Conservation (phyloP, 257 asterid species). For the Anisodus acutangulus region DNA sequence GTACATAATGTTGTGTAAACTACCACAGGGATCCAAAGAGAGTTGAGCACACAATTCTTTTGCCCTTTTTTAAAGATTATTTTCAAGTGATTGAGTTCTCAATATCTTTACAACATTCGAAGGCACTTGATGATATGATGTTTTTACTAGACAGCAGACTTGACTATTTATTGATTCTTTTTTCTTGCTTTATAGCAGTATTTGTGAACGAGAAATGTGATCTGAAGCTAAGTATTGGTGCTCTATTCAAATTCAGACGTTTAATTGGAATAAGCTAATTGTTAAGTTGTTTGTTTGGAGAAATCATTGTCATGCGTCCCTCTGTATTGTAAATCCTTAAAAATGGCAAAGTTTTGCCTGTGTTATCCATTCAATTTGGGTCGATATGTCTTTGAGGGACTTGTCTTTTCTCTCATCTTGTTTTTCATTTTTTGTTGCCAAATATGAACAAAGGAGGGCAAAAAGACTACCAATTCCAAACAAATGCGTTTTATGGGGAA, state of each 20-base stretch:
- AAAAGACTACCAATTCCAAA: not conserved
- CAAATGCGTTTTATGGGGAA: too few species aligned
- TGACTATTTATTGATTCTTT: not conserved
- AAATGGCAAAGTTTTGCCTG: not conserved
- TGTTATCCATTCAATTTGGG: not conserved
- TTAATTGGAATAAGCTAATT: not conserved
- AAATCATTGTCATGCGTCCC: not conserved
- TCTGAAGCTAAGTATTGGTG: not conserved
- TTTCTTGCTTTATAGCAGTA: not conserved
- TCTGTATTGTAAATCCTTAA: not conserved
- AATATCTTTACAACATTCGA: not conserved
- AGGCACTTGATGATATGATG: not conserved
- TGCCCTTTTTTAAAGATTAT: not conserved
- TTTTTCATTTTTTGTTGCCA: not conserved
- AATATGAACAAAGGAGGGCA: not conserved
- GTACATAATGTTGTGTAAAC: slow-evolving; percentile 21
- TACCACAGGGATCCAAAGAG: slow-evolving; percentile 21
- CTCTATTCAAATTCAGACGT: not conserved
- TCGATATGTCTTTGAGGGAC: not conserved
- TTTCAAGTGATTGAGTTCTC: not conserved
- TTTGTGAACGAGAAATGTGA: not conserved
- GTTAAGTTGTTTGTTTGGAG: not conserved
- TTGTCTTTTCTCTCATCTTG: not conserved
- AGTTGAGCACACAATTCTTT: not conserved
- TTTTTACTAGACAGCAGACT: not conserved